Evolutionary conservation across 192 early-diverging fungal species (phyloP).

Genomic region (Neocallimastix lanati): DNA sequence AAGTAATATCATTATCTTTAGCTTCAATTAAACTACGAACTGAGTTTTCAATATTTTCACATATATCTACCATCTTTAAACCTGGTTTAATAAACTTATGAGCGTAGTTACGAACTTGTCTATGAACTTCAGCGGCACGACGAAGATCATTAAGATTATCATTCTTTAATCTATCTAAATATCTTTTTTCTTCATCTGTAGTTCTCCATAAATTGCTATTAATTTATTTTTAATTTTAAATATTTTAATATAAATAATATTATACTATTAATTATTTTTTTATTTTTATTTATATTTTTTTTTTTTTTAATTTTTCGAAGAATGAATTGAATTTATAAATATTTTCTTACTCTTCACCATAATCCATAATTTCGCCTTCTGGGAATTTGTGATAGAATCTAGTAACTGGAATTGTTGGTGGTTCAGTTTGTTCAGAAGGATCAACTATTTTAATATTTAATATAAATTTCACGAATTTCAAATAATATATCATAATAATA

Average conservation of each 20-base stretch:
- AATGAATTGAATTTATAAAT: no score
- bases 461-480: no score
- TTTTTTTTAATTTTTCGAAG: no score
- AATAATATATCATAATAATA: no score
- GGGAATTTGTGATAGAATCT: constrained; percentile 73
- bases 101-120: constrained; percentile 73
- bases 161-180: constrained; percentile 49
- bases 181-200: constrained; percentile 83
- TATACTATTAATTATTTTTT: not conserved
- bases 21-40: constrained; percentile 73
- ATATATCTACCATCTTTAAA: constrained; percentile 83
- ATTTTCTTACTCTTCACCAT: constrained; percentile 51
- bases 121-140: constrained; percentile 83
- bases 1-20: constrained; percentile 56
- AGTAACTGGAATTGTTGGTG: constrained; percentile 49
- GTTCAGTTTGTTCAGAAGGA: constrained; percentile 16
- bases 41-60: constrained; percentile 85
- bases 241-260: not conserved
- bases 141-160: constrained; percentile 67
- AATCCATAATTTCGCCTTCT: constrained; percentile 64
- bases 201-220: constrained; percentile 64
- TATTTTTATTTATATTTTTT: no score
- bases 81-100: constrained; percentile 73
- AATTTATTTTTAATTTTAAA: not conserved
- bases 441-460: no score